Percentiles rank a stretch among this genome's conserved stretches.
These are phyloP conservation scores for Diplodia mutila DNA, from an alignment of 2,329 filamentous ascomycete species.

Conservation along the genomic window DNA sequence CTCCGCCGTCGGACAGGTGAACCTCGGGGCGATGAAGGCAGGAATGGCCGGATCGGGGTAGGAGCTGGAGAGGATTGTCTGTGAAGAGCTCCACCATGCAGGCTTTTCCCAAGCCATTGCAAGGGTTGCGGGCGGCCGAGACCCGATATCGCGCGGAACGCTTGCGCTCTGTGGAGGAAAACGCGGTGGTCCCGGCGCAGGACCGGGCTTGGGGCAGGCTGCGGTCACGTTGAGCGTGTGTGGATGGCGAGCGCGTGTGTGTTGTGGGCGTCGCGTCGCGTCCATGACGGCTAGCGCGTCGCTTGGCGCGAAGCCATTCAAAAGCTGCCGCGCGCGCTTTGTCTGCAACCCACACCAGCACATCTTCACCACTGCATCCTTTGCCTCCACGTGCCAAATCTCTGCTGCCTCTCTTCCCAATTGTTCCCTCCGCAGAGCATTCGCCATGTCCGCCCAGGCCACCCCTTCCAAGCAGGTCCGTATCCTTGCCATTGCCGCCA, in stretches of 20 bases:
- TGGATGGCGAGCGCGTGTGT: slow-evolving; percentile 6
- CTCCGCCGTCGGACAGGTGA: slow-evolving; percentile 20
- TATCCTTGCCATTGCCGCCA: slow-evolving; percentile 30
- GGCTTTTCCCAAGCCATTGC: slow-evolving; percentile 12
- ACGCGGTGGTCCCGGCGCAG: slow-evolving; percentile 20
- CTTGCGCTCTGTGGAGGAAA: background rate
- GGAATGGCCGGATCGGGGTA: slow-evolving; percentile 3
- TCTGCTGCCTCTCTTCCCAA: background rate
- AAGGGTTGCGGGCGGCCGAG: background rate
- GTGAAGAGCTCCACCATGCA: slow-evolving; percentile 2
- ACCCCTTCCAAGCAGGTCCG: slow-evolving; percentile 75
- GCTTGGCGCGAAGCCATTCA: slow-evolving; percentile 15
- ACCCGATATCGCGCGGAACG: slow-evolving; percentile 9
- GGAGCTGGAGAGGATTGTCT: background rate
- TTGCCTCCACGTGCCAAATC: background rate
- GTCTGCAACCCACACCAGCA: background rate
- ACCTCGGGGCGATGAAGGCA: slow-evolving; percentile 6
- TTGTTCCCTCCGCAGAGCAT: slow-evolving; percentile 11
- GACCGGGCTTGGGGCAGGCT: background rate
- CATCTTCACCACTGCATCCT: slow-evolving; percentile 22
- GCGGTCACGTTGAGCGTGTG: slow-evolving; percentile 16
- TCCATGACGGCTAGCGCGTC: slow-evolving; percentile 22
- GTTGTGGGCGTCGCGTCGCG: slow-evolving; percentile 24
- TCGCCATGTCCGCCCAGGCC: slow-evolving; percentile 71
- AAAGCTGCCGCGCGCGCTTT: slow-evolving; percentile 19